Base-by-base conservation (phyloP, 148 eudicot genomes). In the Drosera capensis region DNA sequence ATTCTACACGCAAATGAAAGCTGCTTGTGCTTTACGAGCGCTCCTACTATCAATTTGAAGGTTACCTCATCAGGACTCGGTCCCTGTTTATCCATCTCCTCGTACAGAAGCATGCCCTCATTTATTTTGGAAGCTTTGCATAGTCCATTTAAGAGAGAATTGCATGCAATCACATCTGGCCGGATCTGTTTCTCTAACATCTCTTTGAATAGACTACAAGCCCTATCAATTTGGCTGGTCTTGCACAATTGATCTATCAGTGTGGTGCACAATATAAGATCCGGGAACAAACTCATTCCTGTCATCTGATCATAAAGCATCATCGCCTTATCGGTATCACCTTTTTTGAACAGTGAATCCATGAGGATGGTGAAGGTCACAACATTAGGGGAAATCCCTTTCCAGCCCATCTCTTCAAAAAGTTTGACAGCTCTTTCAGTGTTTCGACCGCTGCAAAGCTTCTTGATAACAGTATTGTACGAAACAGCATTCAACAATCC, bases 351-450 rank as follows among this genome's bases (percentile, higher is more conserved):
- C 58, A 72, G 81, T 51, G 77, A 68, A 49, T 85, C 72, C 23
- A 92, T 68, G 31, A 92, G 88, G 23, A 85, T 79, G 15, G 94
- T 71, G 57, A 78, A 92, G 8, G 99, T 85, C 52, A 76, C 69
- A 46, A 86, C 78, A 63, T 92, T 88, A 13, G 99, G 99, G 12
- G 20, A 14, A 60, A 81, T 64, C 23, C 82, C 86, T 42, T 78
- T 79, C 9, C 56, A 62, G 19, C 48, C 71, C 99, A 92, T 92
- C 58, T 85, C 99, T 46, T 65, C 77, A 34, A 81, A 70, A 54
- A 81, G 64, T 58, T 66, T 58, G 62, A 68, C 74, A 21, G 90
- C 99, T 57, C 68, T 59, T 51, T 41, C 70, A 14, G 67, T 59
- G 46, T 45, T 70, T 17, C 58, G 48, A 7, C 35, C 43, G 52